Conservation (phyloP, 2,329 filamentous ascomycete species). For the Colletotrichum higginsianum region DNA sequence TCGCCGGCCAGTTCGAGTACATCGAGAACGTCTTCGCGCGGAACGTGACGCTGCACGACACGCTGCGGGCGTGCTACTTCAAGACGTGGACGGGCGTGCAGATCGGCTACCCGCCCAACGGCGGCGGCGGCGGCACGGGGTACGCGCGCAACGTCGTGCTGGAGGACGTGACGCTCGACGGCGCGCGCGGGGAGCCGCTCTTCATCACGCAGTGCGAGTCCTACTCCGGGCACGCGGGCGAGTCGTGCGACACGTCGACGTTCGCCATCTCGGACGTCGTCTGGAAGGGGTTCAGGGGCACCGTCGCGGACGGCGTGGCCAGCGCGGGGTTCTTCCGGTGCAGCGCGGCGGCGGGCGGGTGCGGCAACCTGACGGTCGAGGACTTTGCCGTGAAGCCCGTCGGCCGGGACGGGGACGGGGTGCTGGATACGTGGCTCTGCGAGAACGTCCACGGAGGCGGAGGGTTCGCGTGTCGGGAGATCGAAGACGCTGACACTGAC, state of each 20-base stretch:
- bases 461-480: constrained; percentile 47
- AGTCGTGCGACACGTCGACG: constrained; percentile 53
- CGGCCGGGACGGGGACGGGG: constrained; percentile 24
- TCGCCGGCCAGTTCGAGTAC: constrained; percentile 61
- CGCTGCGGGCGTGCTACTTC: constrained; percentile 65
- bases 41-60: constrained; percentile 63
- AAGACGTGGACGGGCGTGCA: constrained; percentile 72
- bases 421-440: constrained; percentile 48
- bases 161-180: constrained; percentile 50
- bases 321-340: constrained; percentile 51
- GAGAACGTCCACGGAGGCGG: constrained; percentile 46
- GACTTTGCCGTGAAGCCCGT: constrained; percentile 45
- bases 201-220: constrained; percentile 55
- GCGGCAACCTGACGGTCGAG: constrained; percentile 48
- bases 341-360: constrained; percentile 51
- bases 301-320: constrained; percentile 46
- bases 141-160: constrained; percentile 51
- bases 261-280: constrained; percentile 50
- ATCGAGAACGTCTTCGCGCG: constrained; percentile 64
- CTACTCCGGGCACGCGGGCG: constrained; percentile 51
- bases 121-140: constrained; percentile 70
- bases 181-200: constrained; percentile 49
- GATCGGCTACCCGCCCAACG: constrained; percentile 68
- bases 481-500: constrained; percentile 2
- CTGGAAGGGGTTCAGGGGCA: constrained; percentile 50